Conservation (phyloP, 805 yeast species). For the Suhomyces kilbournensis region DNA sequence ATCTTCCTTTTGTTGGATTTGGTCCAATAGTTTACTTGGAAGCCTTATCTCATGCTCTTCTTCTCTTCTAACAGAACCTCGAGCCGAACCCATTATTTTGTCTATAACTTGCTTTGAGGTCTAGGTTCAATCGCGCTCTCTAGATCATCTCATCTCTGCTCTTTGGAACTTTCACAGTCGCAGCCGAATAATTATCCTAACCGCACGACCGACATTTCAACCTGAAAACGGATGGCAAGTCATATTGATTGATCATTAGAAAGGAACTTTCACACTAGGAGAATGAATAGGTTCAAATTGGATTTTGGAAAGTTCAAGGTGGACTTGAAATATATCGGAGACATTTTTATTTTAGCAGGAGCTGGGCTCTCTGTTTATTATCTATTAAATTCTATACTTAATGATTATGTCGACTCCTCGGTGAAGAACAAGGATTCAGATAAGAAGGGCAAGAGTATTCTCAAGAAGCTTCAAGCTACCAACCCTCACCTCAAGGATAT, state of each 20-base stretch:
- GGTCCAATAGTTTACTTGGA: conserved; percentile 55
- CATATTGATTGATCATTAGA: background rate
- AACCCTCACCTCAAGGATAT: conserved; percentile 58
- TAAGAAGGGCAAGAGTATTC: conserved; percentile 52
- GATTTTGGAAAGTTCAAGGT: conserved; percentile 38
- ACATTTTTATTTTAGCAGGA: conserved; percentile 44
- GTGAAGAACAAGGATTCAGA: conserved; percentile 55
- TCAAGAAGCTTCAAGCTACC: conserved; percentile 35
- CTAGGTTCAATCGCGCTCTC: background rate
- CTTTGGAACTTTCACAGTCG: background rate
- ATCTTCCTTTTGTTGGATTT: conserved; percentile 42
- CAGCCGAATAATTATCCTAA: background rate
- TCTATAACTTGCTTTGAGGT: background rate
- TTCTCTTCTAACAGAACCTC: background rate
- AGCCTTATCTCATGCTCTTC: conserved; percentile 48
- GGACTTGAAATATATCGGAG: conserved; percentile 42
- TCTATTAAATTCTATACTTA: conserved; percentile 43
- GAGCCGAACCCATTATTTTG: background rate
- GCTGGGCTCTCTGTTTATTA: conserved; percentile 73
- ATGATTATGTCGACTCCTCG: conserved; percentile 32
- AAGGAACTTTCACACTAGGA: background rate
- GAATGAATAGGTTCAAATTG: conserved; percentile 32
- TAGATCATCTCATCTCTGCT: conserved; percentile 1
- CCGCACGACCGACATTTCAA: background rate
- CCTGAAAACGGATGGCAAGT: background rate